Evolutionary conservation across 2,329 filamentous ascomycete species (phyloP).

Genomic region (Waltergamsia citrina): DNA sequence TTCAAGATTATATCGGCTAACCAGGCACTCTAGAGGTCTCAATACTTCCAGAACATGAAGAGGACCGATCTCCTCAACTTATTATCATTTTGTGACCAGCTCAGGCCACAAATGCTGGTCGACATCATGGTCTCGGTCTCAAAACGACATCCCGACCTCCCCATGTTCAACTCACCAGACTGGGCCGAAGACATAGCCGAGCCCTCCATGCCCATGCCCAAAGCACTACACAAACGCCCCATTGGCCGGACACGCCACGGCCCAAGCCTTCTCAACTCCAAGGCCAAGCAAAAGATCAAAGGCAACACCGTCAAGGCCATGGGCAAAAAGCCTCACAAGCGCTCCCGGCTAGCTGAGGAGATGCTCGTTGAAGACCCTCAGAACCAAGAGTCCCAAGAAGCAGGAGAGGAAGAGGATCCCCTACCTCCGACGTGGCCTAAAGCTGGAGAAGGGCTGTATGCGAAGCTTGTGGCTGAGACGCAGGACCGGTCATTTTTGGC

Average conservation of each 20-base stretch:
- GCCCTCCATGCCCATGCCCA: neutral
- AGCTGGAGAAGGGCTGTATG: slow-evolving; percentile 28
- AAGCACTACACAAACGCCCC: slow-evolving; percentile 4
- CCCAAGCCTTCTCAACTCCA: slow-evolving; percentile 5
- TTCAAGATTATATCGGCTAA: neutral
- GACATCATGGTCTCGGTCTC: slow-evolving; percentile 32
- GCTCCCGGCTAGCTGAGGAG: slow-evolving; percentile 1
- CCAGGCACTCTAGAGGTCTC: slow-evolving; percentile 18
- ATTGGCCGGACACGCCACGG: slow-evolving; percentile 4
- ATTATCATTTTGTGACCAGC: slow-evolving; percentile 28
- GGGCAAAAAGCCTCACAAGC: neutral
- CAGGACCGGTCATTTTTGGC: slow-evolving; percentile 24
- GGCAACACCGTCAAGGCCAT: neutral
- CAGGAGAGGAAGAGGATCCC: slow-evolving; percentile 18
- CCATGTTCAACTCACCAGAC: slow-evolving; percentile 30
- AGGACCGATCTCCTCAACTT: slow-evolving; percentile 28
- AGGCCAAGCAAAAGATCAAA: slow-evolving; percentile 6
- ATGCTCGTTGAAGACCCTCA: neutral
- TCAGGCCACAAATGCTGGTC: slow-evolving; percentile 28
- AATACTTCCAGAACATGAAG: slow-evolving; percentile 27
- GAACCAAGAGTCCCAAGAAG: neutral
- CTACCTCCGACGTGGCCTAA: slow-evolving; percentile 29
- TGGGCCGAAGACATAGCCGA: slow-evolving; percentile 19
- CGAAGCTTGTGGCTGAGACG: slow-evolving; percentile 23
- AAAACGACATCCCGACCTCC: slow-evolving; percentile 29